Evolutionary conservation across 2,329 filamentous ascomycete species (phyloP).

Genomic region (Fusarium heterosporum): DNA sequence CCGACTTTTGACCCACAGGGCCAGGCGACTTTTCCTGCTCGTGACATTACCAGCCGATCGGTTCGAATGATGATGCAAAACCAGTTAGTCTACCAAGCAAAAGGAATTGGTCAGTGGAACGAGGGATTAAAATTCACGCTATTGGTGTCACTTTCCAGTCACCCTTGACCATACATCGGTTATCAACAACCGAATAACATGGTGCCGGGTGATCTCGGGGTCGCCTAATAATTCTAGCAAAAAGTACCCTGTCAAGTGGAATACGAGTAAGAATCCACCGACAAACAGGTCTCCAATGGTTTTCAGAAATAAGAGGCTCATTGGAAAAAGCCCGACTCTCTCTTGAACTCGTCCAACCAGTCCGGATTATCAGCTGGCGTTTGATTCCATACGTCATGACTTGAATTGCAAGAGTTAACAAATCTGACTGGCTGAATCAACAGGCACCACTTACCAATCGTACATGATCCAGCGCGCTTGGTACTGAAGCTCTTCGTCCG

Average conservation of each 20-base stretch:
- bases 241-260: too few relatives aligned
- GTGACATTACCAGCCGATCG: not conserved
- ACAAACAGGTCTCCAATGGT: not conserved
- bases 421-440: rapidly evolving
- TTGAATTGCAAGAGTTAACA: not conserved
- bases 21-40: not conserved
- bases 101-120: not conserved
- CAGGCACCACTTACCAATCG: conserved; percentile 38
- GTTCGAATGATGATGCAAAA: not conserved
- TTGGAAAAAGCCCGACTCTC: conserved; percentile 5
- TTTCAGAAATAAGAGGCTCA: too few relatives aligned
- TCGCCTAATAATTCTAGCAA: too few relatives aligned
- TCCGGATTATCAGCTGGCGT: conserved; percentile 18
- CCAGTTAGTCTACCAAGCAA: too few relatives aligned
- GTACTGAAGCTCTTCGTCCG: conserved; percentile 51
- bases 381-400: conserved; percentile 24
- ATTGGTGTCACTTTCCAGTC: not conserved
- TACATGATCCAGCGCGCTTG: conserved; percentile 51
- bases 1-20: not conserved
- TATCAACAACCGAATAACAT: too few relatives aligned
- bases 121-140: not conserved
- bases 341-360: conserved; percentile 21
- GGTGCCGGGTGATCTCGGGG: too few relatives aligned
- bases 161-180: too few relatives aligned
- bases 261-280: too few relatives aligned